Conservation (phyloP, 202 grass and related monocot genomes). For the Dendrocalamus latiflorus region DNA sequence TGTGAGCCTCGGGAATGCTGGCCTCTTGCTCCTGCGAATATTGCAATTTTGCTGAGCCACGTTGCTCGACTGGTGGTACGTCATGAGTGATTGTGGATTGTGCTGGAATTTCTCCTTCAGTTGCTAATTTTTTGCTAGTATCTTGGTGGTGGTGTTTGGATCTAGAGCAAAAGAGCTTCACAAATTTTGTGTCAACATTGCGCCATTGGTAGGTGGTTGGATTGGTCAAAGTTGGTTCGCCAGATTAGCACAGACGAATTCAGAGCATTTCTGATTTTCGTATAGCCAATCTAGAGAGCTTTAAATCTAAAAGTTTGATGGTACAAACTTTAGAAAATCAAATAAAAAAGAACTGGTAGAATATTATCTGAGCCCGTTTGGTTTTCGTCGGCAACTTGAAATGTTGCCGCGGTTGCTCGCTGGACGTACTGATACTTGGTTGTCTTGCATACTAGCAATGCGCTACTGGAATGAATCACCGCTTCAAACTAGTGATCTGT, state of each 20-base stretch:
- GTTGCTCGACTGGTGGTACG: background rate
- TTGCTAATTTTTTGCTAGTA: background rate
- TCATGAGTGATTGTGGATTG: no score
- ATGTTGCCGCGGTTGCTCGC: background rate
- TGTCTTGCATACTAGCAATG: no score
- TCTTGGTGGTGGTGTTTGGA: constrained; percentile 14
- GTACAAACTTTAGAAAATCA: no score
- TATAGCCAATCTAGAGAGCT: no score
- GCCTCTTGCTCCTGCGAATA: background rate
- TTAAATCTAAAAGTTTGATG: no score
- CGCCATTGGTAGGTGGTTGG: constrained; percentile 5
- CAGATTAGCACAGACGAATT: no score
- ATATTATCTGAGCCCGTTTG: background rate
- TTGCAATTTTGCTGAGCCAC: background rate
- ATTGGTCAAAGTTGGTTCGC: constrained; percentile 15
- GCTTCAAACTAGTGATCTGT: no score
- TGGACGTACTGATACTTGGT: no score
- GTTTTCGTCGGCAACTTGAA: background rate
- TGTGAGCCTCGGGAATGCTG: no score
- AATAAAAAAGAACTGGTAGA: no score
- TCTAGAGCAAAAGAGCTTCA: background rate
- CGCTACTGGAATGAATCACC: background rate
- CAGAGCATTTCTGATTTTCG: no score
- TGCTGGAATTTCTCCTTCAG: no score
- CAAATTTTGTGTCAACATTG: background rate